Evolutionary conservation across 2,329 filamentous ascomycete species (phyloP), one percentile per base, ranked within the genome.

Genomic region (Colletotrichum karsti): DNA sequence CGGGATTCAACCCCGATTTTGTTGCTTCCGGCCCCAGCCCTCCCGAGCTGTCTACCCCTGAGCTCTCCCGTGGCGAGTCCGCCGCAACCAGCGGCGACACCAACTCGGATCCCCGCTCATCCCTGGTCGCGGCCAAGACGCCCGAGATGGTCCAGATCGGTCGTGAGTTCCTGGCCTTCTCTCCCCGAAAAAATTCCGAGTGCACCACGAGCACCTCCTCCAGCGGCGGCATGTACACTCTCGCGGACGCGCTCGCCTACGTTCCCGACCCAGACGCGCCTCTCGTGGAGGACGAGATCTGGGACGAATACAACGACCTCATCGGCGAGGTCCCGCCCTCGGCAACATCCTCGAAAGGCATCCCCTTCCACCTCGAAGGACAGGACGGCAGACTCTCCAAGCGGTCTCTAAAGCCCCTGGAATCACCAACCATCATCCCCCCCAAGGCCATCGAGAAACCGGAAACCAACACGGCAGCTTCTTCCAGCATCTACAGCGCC

Each of bases 301-400:
- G 95, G 95, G 91, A 95, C 57, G 95, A 97, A 79, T 98, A 97
- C 75, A 91, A 98, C 72, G 95, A 98, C 73, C 82, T 98, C 12
- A 87, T 98, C 60, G 92, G 93, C 58, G 91, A 93, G 10, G 79
- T 79, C 2, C 84, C 85, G 3, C 79, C 80, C 2, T 89, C 88
- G 1, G 81, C 85, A 5, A 86, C 84, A 1, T 89, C 88, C 1
- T 90, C 89, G 1, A 82, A 84, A 26, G 87, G 86, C 0, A 76
- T 84, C 62, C 84, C 89, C 22, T 87, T 90, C 74, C 83, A 87
- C 70, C 82, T 88, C 12, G 86, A 90, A 71, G 81, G 77, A 2
- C 85, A 85, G 54, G 78, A 82, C 8, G 77, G 77, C 1, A 79
- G 76, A 30, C 57, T 82, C 5, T 73, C 72, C 7, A 81, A 78